Evolutionary conservation across 1,139 yeast genomes (phyloP).

Genomic region (Suzukiozyma palmioleophila): DNA sequence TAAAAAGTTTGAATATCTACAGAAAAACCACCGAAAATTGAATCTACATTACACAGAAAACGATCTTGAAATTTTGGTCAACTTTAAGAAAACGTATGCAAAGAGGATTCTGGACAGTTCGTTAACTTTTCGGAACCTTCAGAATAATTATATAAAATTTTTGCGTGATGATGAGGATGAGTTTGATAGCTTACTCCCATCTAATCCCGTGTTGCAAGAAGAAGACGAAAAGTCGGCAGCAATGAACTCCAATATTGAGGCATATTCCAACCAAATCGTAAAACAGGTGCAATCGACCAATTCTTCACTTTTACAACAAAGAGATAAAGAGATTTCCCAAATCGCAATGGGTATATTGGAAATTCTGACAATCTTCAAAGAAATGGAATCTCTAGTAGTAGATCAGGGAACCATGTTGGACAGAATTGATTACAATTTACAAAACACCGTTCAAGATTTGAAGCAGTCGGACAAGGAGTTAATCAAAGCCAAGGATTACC

Average conservation of each 20-base stretch:
- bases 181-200: slow-evolving; percentile 17
- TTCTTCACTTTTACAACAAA: slow-evolving; percentile 52
- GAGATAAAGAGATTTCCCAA: slow-evolving; percentile 86
- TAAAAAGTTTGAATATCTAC: slow-evolving; percentile 57
- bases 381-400: slow-evolving; percentile 84
- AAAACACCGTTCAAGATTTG: slow-evolving; percentile 71
- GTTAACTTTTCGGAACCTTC: slow-evolving; percentile 76
- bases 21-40: slow-evolving; percentile 33
- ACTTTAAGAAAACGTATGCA: slow-evolving; percentile 82
- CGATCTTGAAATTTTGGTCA: slow-evolving; percentile 66
- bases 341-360: slow-evolving; percentile 94
- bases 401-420: slow-evolving; percentile 95
- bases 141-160: slow-evolving; percentile 80
- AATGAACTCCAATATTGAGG: slow-evolving; percentile 34
- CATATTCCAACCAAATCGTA: slow-evolving; percentile 37
- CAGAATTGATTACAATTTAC: slow-evolving; percentile 86
- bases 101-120: slow-evolving; percentile 75
- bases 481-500: slow-evolving; percentile 72
- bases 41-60: slow-evolving; percentile 34
- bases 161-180: slow-evolving; percentile 66
- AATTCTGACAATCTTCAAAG: slow-evolving; percentile 87
- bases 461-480: slow-evolving; percentile 76
- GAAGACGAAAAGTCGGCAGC: slow-evolving; percentile 38
- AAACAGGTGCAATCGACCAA: slow-evolving; percentile 40
- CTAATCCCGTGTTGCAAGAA: slow-evolving; percentile 2